A percentile compares a stretch with the other conserved stretches of the same genome.
phyloP scores from a whole-genome alignment of 2,329 filamentous ascomycete genomes.

The Colletotrichum tanaceti region DNA sequence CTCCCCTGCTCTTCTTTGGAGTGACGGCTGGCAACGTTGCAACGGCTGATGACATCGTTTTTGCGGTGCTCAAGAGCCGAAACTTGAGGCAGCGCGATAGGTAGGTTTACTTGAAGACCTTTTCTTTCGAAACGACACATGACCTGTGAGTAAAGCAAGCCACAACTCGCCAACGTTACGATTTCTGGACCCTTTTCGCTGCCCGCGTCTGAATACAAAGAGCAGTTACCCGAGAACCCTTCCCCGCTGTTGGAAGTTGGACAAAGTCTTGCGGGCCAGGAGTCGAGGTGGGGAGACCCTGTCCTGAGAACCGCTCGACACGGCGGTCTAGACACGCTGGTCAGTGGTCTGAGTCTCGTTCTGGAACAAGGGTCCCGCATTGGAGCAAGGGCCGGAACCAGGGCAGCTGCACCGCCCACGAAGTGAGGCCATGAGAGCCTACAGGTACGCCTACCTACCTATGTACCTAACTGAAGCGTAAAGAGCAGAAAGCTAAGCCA shows the following conservation, averaged over 20 bases:
- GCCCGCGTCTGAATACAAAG: neutral
- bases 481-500: slow-evolving; percentile 18
- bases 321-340: slow-evolving; percentile 32
- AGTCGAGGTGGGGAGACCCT: slow-evolving; percentile 27
- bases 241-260: neutral
- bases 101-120: neutral
- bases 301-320: neutral
- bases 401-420: slow-evolving; percentile 33
- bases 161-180: neutral
- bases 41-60: slow-evolving; percentile 3
- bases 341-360: slow-evolving; percentile 5
- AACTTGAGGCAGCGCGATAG: neutral
- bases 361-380: slow-evolving; percentile 21
- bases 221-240: neutral
- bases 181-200: neutral
- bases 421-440: slow-evolving; percentile 7
- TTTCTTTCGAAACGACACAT: slow-evolving; percentile 3
- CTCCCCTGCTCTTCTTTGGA: slow-evolving; percentile 13
- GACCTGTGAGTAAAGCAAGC: neutral
- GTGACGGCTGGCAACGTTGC: slow-evolving; percentile 8
- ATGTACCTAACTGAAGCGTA: neutral
- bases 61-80: neutral
- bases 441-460: too few relatives aligned
- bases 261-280: neutral
- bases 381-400: slow-evolving; percentile 35